Percentiles rank a stretch among this genome's conserved stretches.
Evolutionary conservation across 2,329 filamentous ascomycete species (phyloP).

Genomic region (Penicillium sp.): DNA sequence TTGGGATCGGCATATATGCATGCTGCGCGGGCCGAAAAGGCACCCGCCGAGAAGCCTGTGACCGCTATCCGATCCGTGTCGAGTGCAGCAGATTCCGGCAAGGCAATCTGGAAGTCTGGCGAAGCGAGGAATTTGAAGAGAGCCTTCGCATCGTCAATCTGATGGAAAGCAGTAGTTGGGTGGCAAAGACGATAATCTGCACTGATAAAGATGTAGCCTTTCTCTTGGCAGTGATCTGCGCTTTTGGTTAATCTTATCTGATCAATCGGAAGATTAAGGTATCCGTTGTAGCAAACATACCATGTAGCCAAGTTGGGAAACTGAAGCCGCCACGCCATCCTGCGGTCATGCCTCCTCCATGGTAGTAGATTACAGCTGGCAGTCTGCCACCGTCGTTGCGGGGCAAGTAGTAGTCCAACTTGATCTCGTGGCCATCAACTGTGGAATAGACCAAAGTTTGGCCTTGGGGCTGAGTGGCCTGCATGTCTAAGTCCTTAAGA

Average conservation of each 20-base stretch:
- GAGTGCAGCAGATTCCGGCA: slow-evolving; percentile 16
- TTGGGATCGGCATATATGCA: slow-evolving; percentile 31
- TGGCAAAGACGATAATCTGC: slow-evolving; percentile 34
- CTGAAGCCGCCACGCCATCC: slow-evolving; percentile 24
- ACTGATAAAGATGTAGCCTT: slow-evolving; percentile 31
- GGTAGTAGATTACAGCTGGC: slow-evolving; percentile 32
- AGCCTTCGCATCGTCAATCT: slow-evolving; percentile 30
- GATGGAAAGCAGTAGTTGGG: slow-evolving; percentile 28
- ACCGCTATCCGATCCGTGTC: slow-evolving; percentile 30
- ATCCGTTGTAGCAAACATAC: slow-evolving; percentile 12
- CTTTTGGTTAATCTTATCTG: neutral
- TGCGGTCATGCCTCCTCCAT: slow-evolving; percentile 34
- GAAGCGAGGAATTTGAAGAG: slow-evolving; percentile 24
- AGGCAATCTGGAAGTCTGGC: slow-evolving; percentile 13
- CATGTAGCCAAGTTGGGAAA: slow-evolving; percentile 27
- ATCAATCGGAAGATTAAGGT: neutral
- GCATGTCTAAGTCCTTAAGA: neutral
- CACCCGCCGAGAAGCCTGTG: slow-evolving; percentile 31
- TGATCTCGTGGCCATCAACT: slow-evolving; percentile 27
- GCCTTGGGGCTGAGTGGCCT: neutral
- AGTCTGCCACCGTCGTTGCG: slow-evolving; percentile 12
- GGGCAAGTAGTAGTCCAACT: slow-evolving; percentile 31
- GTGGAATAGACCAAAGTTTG: slow-evolving; percentile 29
- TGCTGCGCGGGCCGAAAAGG: slow-evolving; percentile 33
- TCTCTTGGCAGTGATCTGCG: slow-evolving; percentile 29